phyloP scores from a whole-genome alignment of 1,284 basidiomycete species.

The Puccinia horiana region DNA sequence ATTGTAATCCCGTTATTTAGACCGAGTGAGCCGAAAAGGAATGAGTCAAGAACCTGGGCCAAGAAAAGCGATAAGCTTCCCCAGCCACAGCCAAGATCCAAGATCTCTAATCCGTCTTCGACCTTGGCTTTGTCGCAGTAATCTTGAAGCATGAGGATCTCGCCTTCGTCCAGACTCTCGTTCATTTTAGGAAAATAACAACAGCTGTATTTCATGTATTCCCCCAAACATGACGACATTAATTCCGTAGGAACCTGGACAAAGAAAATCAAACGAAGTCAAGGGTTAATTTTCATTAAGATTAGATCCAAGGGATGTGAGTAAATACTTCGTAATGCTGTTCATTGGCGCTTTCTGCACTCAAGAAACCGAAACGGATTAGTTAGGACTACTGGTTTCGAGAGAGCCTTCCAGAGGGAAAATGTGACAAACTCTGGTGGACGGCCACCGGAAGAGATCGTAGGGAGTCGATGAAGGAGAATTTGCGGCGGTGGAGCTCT shows the following conservation, averaged over 20 bases:
- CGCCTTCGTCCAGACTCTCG: conserved; percentile 70
- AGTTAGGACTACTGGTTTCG: background rate
- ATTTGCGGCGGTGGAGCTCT: conserved; percentile 69
- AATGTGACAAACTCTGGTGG: conserved; percentile 55
- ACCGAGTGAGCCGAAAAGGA: background rate
- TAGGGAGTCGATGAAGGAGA: conserved; percentile 62
- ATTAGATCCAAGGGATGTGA: background rate
- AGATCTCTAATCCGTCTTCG: conserved; percentile 67
- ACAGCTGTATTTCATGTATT: conserved; percentile 70
- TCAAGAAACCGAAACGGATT: background rate
- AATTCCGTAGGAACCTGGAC: conserved; percentile 68
- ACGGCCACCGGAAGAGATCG: conserved; percentile 66
- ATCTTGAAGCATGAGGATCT: conserved; percentile 69
- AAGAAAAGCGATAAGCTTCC: conserved; percentile 72
- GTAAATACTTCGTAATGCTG: conserved; percentile 72
- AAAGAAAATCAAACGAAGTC: background rate
- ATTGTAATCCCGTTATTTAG: background rate
- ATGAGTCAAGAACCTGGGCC: conserved; percentile 63
- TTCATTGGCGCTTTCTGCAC: conserved; percentile 71
- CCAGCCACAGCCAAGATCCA: conserved; percentile 78
- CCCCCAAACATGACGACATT: conserved; percentile 69
- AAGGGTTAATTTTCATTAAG: background rate
- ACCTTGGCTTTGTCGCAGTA: conserved; percentile 72
- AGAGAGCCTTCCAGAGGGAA: background rate
- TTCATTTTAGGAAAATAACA: conserved; percentile 70